Evolutionary conservation across 768 basidiomycete genomes (phyloP).

Genomic region (Tremella mesenterica): DNA sequence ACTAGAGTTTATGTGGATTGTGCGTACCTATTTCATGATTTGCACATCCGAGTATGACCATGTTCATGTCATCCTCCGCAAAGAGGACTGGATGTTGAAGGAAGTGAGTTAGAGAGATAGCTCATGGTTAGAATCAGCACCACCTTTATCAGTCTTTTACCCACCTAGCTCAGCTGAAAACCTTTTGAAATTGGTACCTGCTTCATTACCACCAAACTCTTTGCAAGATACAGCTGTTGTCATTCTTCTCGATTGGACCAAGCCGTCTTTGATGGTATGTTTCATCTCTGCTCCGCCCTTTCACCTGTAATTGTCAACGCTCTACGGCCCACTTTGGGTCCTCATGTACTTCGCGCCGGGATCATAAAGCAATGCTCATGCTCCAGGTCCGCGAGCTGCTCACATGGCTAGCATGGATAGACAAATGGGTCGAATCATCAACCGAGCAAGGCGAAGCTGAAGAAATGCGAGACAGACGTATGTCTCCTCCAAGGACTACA

Average conservation of each 20-base stretch:
- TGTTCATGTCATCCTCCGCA: constrained; percentile 1
- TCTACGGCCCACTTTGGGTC: not conserved
- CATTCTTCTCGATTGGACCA: constrained; percentile 90
- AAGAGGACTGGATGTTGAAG: too few species aligned
- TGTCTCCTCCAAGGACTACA: constrained; percentile 35
- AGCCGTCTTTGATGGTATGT: constrained; percentile 75
- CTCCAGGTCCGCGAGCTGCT: constrained; percentile 58
- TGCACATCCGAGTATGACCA: too few species aligned
- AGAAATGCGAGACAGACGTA: constrained; percentile 74
- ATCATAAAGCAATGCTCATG: too few species aligned
- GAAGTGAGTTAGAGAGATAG: not conserved
- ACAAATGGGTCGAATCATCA: constrained; percentile 60
- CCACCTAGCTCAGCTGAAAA: constrained; percentile 69
- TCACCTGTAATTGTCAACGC: not conserved
- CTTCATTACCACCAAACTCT: constrained; percentile 60
- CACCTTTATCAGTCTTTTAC: constrained; percentile 82
- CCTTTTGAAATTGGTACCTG: constrained; percentile 63
- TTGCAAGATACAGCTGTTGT: constrained; percentile 50
- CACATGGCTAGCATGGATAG: constrained; percentile 78
- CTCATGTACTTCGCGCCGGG: not conserved
- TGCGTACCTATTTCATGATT: too few species aligned
- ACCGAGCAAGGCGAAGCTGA: constrained; percentile 46
- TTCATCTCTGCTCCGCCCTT: not conserved
- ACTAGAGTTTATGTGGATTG: too few species aligned
- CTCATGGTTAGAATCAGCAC: constrained; percentile 61